These are phyloP conservation scores for Graphilbum ipis-grandicollis DNA, from an alignment of 2,329 filamentous ascomycete species.

Conservation along the genomic window DNA sequence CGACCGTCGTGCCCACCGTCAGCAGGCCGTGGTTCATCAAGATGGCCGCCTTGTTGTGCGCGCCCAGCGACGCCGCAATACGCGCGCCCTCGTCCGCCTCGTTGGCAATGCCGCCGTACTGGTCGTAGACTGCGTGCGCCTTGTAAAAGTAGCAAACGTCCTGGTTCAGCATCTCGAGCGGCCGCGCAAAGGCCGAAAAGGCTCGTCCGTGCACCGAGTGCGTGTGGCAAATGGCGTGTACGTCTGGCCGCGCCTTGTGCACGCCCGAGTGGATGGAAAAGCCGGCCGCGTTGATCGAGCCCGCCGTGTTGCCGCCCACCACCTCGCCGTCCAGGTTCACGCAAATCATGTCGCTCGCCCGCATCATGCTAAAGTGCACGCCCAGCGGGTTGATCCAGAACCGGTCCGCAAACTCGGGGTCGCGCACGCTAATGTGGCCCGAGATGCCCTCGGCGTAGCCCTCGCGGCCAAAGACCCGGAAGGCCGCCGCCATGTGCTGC, in stretches of 20 bases:
- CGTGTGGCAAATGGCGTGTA: conserved; percentile 39
- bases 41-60: conserved; percentile 32
- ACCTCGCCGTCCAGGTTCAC: conserved; percentile 36
- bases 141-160: conserved; percentile 38
- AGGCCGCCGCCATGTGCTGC: conserved; percentile 37
- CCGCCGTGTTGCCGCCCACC: conserved; percentile 30
- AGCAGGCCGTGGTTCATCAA: conserved; percentile 44
- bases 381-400: conserved; percentile 48
- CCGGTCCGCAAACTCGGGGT: conserved; percentile 33
- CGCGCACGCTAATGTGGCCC: conserved; percentile 43
- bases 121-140: conserved; percentile 36
- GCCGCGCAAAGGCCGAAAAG: conserved; percentile 34
- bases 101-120: conserved; percentile 43
- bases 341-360: conserved; percentile 39
- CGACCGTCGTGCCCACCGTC: conserved; percentile 41
- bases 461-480: conserved; percentile 41
- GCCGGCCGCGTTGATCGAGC: conserved; percentile 34
- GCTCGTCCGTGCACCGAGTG: conserved; percentile 38
- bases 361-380: conserved; percentile 38
- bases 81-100: conserved; percentile 34
- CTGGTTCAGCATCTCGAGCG: conserved; percentile 43
- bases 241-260: conserved; percentile 36
- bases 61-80: conserved; percentile 25
- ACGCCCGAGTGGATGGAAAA: conserved; percentile 42
- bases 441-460: conserved; percentile 44